A percentile compares a stretch with the other conserved stretches of the same genome.
These are phyloP conservation scores for Aotearoamyces nothofagi DNA, from an alignment of 2,329 filamentous ascomycete genomes.

Conservation along the genomic window DNA sequence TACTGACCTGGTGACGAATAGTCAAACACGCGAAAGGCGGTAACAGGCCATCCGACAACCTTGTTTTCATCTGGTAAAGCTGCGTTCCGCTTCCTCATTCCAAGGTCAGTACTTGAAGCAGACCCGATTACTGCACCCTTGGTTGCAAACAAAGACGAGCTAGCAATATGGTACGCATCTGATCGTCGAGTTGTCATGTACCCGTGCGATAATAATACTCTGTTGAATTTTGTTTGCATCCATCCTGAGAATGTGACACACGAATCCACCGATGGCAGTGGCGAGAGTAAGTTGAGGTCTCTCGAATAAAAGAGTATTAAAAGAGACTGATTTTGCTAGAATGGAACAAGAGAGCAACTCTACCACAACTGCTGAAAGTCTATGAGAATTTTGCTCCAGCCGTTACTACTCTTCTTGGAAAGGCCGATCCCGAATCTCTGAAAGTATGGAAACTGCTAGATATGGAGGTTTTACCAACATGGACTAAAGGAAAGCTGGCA, in stretches of 20 bases:
- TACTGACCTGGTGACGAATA: no score
- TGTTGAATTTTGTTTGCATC: slow-evolving; percentile 34
- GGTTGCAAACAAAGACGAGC: slow-evolving; percentile 14
- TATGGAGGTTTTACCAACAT: slow-evolving; percentile 40
- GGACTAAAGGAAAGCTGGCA: slow-evolving; percentile 35
- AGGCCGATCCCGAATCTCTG: slow-evolving; percentile 28
- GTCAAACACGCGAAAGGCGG: slow-evolving; percentile 5
- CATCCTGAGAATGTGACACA: slow-evolving; percentile 30
- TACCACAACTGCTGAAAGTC: slow-evolving; percentile 23
- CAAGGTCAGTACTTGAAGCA: slow-evolving; percentile 11
- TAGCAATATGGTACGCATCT: slow-evolving; percentile 25
- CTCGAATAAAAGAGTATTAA: no score
- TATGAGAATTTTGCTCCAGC: slow-evolving; percentile 27
- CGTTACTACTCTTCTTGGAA: slow-evolving; percentile 24
- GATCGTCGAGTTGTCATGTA: slow-evolving; percentile 32
- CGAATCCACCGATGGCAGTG: slow-evolving; percentile 19
- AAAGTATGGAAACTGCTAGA: slow-evolving; percentile 46
- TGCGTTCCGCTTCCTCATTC: slow-evolving; percentile 12
- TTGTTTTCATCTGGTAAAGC: slow-evolving; percentile 8
- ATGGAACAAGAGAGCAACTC: slow-evolving; percentile 24
- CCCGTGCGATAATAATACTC: slow-evolving; percentile 27
- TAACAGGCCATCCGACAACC: slow-evolving; percentile 2
- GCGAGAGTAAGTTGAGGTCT: no score
- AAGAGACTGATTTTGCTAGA: no score
- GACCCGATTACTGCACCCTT: slow-evolving; percentile 22